Conservation (phyloP, 768 basidiomycete species). For the Leccinum variicolor region DNA sequence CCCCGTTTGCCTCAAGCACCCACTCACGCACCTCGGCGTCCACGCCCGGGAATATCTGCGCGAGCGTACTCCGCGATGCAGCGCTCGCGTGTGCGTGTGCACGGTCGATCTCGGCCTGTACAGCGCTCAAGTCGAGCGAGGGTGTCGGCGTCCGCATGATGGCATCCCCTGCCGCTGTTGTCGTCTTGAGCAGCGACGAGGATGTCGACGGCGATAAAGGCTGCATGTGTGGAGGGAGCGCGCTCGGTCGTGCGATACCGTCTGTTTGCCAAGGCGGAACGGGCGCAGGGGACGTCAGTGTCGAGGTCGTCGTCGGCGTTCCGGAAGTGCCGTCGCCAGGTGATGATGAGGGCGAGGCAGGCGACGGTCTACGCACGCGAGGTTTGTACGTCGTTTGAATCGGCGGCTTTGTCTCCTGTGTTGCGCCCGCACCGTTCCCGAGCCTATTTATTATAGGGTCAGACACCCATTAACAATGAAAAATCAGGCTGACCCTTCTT, state of each 20-base stretch:
- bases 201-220: neutral
- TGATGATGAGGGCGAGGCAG: constrained; percentile 27
- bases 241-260: constrained; percentile 4
- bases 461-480: neutral
- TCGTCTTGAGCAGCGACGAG: neutral
- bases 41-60: constrained; percentile 84
- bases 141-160: constrained; percentile 72
- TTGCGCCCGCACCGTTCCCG: constrained; percentile 37
- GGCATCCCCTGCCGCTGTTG: constrained; percentile 30
- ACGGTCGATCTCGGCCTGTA: constrained; percentile 75
- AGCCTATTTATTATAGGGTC: constrained; percentile 5
- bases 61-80: constrained; percentile 71
- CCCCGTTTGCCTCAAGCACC: constrained; percentile 86
- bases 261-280: neutral
- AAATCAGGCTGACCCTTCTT: constrained; percentile 32
- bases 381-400: constrained; percentile 72
- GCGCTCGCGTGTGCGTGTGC: constrained; percentile 71
- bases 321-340: constrained; percentile 39
- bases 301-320: neutral
- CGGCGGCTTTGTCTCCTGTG: constrained; percentile 32
- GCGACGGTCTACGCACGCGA: constrained; percentile 57
- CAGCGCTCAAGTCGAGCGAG: constrained; percentile 61
- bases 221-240: constrained; percentile 29
- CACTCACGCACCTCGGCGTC: constrained; percentile 84
- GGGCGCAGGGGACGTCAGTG: constrained; percentile 9